These are phyloP conservation scores for Metschnikowia peoriensis DNA, from an alignment of 805 yeast genomes.

Conservation along the genomic window DNA sequence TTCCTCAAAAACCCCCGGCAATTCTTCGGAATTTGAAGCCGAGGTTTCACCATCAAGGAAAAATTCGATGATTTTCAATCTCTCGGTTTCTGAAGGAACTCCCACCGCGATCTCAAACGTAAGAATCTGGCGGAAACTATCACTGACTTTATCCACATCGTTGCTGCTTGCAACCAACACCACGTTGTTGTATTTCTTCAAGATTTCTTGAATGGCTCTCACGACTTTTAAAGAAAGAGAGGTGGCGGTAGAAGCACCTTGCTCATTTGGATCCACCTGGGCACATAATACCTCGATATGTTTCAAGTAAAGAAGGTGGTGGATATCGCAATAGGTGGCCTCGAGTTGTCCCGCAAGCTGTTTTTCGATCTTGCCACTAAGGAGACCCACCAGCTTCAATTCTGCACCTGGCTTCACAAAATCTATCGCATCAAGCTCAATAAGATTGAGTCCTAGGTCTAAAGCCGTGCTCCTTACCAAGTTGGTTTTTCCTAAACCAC, in stretches of 20 bases:
- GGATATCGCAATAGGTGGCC: slow-evolving; percentile 31
- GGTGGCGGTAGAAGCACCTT: slow-evolving; percentile 37
- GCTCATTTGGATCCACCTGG: slow-evolving; percentile 59
- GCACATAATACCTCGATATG: slow-evolving; percentile 78
- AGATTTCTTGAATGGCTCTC: slow-evolving; percentile 55
- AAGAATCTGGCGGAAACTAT: slow-evolving; percentile 60
- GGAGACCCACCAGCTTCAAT: slow-evolving; percentile 71
- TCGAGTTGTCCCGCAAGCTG: slow-evolving; percentile 29
- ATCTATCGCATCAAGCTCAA: slow-evolving; percentile 70
- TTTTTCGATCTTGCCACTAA: slow-evolving; percentile 75
- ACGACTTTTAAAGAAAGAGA: slow-evolving; percentile 53
- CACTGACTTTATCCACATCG: slow-evolving; percentile 68
- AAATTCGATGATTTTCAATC: slow-evolving; percentile 59
- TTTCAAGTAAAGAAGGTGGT: slow-evolving; percentile 53
- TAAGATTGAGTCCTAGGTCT: slow-evolving; percentile 62
- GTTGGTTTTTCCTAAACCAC: slow-evolving; percentile 79
- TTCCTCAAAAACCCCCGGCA: slow-evolving; percentile 21
- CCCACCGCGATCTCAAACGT: slow-evolving; percentile 74
- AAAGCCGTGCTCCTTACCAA: slow-evolving; percentile 53
- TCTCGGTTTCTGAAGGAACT: slow-evolving; percentile 78
- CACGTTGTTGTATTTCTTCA: slow-evolving; percentile 40
- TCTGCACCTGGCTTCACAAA: slow-evolving; percentile 68
- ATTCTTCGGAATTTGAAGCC: slow-evolving; percentile 6
- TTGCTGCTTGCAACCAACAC: slow-evolving; percentile 64
- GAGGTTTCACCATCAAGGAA: slow-evolving; percentile 31